These are phyloP conservation scores for Leishmania aethiopica DNA, from an alignment of 208 protist genomes.

Conservation along the genomic window DNA sequence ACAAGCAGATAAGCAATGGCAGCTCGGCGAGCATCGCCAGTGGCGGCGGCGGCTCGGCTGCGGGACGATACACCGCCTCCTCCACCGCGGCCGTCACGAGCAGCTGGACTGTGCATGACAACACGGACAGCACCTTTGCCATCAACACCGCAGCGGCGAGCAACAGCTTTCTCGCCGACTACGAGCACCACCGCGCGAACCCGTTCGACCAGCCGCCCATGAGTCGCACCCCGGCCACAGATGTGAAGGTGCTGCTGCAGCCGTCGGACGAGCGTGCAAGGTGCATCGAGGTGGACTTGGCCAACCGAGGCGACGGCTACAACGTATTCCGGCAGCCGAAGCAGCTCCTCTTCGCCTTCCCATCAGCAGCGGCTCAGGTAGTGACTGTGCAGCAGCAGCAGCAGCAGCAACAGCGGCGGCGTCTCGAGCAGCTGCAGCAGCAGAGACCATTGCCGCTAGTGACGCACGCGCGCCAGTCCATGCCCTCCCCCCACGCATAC, in stretches of 20 bases:
- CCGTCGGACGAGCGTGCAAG: too few relatives aligned
- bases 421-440: neutral
- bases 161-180: neutral
- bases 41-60: neutral
- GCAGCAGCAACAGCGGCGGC: neutral
- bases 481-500: neutral
- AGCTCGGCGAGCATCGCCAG: slow-evolving; percentile 1
- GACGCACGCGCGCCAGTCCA: slow-evolving; percentile 1
- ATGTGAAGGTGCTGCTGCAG: slow-evolving; percentile 15
- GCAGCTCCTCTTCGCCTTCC: slow-evolving; percentile 24
- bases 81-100: slow-evolving; percentile 19
- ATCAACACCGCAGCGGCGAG: neutral
- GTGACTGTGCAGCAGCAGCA: neutral
- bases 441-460: neutral
- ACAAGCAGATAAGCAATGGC: slow-evolving; percentile 1
- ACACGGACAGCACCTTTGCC: slow-evolving; percentile 1
- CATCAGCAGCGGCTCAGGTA: neutral
- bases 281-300: neutral
- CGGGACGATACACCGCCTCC: slow-evolving; percentile 25
- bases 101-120: slow-evolving; percentile 28
- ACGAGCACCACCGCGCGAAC: neutral
- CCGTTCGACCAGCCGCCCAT: neutral
- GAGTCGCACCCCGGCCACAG: slow-evolving; percentile 20
- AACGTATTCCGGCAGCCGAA: slow-evolving; percentile 5
- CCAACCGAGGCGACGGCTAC: neutral